Base-by-base conservation (phyloP, 2,329 filamentous ascomycete genomes). In the Dactylonectria macrodidyma region DNA sequence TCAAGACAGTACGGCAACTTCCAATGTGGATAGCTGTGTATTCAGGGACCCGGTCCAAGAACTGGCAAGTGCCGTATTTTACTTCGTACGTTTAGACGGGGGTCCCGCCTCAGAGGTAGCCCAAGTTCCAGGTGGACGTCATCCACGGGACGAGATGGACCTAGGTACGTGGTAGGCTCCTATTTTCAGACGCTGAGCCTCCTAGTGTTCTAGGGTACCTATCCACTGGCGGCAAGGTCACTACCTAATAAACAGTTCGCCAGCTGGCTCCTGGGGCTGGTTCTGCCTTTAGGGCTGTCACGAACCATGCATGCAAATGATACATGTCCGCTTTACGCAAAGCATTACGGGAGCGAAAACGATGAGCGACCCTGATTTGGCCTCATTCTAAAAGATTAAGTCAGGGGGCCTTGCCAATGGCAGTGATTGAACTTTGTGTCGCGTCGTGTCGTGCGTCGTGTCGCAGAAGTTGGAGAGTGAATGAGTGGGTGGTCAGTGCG, bases 391-490 rank as follows among this genome's bases (percentile, higher is more conserved):
- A 36, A 14, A 11, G 14, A 38, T 44, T 30, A 38, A 38, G 19
- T 44, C 44, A 30, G 59, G 66, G 60, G 56, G 70, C 51, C 58
- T 68, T 48, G 51, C 64, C 62, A 73, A 75, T 67, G 72, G 68
- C 55, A 60, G 57, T 55, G 60, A 50, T 48, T 34, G 19, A 38
- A n/a, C 52, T 41, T n/a, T 59, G 62, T 54, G 54, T 41, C 47
- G 14, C 6, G 41, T 44, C 41, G 41, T 44, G 41, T n/a, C n/a
- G 41, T 44, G 41, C 41, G 41, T n/a, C 7, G 14, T 44, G 41
- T 44, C 41, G n/a, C 41, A 44, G 41, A n/a, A 44, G 41, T 44
- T n/a, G 16, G 41, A 19, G 36, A 38, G 61, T 54, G 61, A 26
- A 26, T 33, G 22, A 24, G 52, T 62, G 52, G 41, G 33, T 19